Percentiles rank a stretch among this genome's conserved stretches.
Evolutionary conservation across 2,329 filamentous ascomycete species (phyloP).

Genomic region (Neurospora crassa): DNA sequence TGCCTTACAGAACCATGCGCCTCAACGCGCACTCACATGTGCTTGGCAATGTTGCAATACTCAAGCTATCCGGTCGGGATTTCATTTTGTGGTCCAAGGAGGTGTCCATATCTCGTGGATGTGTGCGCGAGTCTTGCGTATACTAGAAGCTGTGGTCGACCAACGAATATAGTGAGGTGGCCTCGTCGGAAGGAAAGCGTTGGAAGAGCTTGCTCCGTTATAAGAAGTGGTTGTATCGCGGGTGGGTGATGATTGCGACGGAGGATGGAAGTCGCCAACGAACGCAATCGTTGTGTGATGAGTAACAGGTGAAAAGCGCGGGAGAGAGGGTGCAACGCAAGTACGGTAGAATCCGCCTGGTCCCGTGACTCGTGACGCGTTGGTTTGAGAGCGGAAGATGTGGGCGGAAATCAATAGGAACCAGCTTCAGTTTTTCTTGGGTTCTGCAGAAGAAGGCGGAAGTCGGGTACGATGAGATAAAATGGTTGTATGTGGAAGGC

Average conservation of each 20-base stretch:
- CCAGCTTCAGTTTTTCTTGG: neutral
- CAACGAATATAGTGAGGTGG: too few species aligned
- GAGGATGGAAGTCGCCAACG: neutral
- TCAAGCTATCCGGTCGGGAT: too few species aligned
- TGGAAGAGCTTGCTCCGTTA: neutral
- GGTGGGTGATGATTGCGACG: neutral
- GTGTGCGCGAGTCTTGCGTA: neutral
- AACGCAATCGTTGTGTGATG: neutral
- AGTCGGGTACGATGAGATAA: neutral
- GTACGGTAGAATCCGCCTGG: neutral
- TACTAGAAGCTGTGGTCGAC: too few species aligned
- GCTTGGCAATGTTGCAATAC: neutral
- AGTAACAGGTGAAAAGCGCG: neutral
- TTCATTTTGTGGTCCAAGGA: neutral
- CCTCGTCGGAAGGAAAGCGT: too few species aligned
- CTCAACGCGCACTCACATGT: too few species aligned
- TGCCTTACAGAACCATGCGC: too few species aligned
- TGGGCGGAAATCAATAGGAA: neutral
- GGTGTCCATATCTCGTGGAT: too few species aligned
- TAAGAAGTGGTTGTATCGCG: neutral
- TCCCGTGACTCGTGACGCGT: neutral
- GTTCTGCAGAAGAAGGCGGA: neutral
- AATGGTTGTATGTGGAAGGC: neutral
- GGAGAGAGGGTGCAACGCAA: neutral
- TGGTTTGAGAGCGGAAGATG: neutral